Base-by-base conservation (phyloP, 1,284 basidiomycete genomes). In the Microbotryomycetes sp. region DNA sequence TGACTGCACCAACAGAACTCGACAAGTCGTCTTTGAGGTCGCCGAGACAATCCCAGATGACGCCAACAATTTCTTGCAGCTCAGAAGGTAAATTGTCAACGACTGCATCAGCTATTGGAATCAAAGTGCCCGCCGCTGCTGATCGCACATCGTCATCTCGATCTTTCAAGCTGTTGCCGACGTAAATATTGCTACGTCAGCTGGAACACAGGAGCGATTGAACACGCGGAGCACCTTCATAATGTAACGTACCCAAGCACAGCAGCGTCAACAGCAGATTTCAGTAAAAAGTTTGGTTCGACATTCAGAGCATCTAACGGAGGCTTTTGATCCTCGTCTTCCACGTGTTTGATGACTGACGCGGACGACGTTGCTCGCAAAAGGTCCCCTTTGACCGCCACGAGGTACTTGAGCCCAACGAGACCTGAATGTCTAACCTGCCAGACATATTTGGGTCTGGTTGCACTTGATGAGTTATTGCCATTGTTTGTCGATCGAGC, bases 11-110 rank as follows among this genome's bases (percentile, higher is more conserved):
- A 26, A 96, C 92, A 71, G 92, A 97, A 64, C 92, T 97, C 63
- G 92, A 92, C 3, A 99, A 79, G 73, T 99, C 96, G 75, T 99
- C 96, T 72, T 92, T 93, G 82, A 94, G 92, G 67, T 92, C 88
- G 48, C 84, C 83, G 23, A 99, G 79, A 72, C 93, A 97, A 65
- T 83, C 82, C 92, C 94, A 98, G 3, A 99, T 78, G 6, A 94
- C 89, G 16, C 87, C 81, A 52, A 98, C 80, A 2, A 97, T 79
- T 29, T 85, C 84, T 57, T 86, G 83, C 1, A 73, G 56, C 51
- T 74, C 66, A 6, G 55, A 64, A 0, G 89, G 86, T 4, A 97
- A 77, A 64, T 85, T 82, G 31, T 84, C 77, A 4, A 96, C 90
- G 25, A 98, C 81, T 60, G 87, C 84, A 3, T 82, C 81, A 0